phyloP scores from a whole-genome alignment of 2,329 filamentous ascomycete genomes.

The Talaromyces sp. region DNA sequence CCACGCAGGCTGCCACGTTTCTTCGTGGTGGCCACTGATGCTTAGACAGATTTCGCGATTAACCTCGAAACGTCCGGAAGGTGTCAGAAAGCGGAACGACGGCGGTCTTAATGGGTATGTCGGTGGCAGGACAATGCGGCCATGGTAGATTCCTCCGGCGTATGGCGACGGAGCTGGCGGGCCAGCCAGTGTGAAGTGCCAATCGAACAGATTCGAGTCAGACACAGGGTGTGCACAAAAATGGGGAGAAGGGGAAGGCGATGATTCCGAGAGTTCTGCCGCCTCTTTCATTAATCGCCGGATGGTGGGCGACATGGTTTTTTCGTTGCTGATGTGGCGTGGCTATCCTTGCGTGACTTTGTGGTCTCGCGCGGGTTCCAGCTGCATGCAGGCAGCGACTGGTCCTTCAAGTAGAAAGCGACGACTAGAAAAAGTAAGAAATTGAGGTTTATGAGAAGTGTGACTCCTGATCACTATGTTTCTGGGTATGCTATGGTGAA shows the following conservation, averaged over 20 bases:
- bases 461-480: background rate
- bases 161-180: constrained; percentile 76
- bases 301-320: constrained; percentile 33
- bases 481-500: background rate
- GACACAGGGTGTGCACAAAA: constrained; percentile 76
- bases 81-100: constrained; percentile 91
- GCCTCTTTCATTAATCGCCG: constrained; percentile 69
- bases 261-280: constrained; percentile 71
- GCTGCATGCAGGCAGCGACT: background rate
- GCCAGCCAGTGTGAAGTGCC: constrained; percentile 96
- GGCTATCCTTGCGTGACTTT: background rate
- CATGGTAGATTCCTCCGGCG: constrained; percentile 83
- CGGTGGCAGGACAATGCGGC: constrained; percentile 84
- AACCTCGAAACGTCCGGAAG: constrained; percentile 87
- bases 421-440: background rate
- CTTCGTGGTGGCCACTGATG: constrained; percentile 93
- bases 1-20: constrained; percentile 99
- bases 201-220: constrained; percentile 90
- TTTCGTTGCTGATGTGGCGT: background rate
- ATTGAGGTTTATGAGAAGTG: background rate
- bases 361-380: background rate
- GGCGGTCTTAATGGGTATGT: constrained; percentile 90
- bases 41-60: constrained; percentile 96
- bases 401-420: background rate
- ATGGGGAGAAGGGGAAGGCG: constrained; percentile 73